Conservation (phyloP, 371 early-diverging fungal genomes). For the Blastocladiella emersonii region DNA sequence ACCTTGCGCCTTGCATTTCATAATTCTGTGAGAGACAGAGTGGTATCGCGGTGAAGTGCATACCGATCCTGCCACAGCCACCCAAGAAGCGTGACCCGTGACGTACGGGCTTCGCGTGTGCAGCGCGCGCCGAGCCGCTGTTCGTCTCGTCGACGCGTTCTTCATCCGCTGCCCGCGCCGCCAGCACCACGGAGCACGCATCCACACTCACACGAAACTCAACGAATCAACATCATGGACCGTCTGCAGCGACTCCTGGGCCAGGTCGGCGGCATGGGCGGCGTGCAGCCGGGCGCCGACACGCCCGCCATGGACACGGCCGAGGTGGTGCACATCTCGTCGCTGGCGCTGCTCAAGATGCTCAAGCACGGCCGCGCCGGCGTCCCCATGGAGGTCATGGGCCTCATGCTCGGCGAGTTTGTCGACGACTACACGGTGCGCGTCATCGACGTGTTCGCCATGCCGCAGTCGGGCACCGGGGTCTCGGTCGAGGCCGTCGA, state of each 20-base stretch:
- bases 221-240: constrained; percentile 28
- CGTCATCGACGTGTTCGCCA: constrained; percentile 99
- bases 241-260: constrained; percentile 56
- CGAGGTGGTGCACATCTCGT: constrained; percentile 98
- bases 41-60: too few relatives aligned
- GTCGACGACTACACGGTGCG: constrained; percentile 99
- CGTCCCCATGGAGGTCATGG: constrained; percentile 99
- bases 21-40: too few relatives aligned
- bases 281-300: constrained; percentile 64
- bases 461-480: constrained; percentile 99
- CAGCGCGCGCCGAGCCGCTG: too few relatives aligned
- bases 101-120: too few relatives aligned
- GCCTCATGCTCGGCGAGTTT: constrained; percentile 99
- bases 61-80: too few relatives aligned
- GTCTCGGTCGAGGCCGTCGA: constrained; percentile 99
- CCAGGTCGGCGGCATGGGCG: constrained; percentile 28
- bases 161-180: too few relatives aligned
- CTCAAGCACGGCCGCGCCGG: constrained; percentile 98
- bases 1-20: too few relatives aligned
- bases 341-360: constrained; percentile 96
- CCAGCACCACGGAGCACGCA: too few relatives aligned
- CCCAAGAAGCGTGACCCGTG: too few relatives aligned
- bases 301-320: constrained; percentile 90
- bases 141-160: too few relatives aligned
- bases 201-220: too few relatives aligned